phyloP scores from a whole-genome alignment of 2,329 filamentous ascomycete genomes.

The Arthrobotrys conoides region DNA sequence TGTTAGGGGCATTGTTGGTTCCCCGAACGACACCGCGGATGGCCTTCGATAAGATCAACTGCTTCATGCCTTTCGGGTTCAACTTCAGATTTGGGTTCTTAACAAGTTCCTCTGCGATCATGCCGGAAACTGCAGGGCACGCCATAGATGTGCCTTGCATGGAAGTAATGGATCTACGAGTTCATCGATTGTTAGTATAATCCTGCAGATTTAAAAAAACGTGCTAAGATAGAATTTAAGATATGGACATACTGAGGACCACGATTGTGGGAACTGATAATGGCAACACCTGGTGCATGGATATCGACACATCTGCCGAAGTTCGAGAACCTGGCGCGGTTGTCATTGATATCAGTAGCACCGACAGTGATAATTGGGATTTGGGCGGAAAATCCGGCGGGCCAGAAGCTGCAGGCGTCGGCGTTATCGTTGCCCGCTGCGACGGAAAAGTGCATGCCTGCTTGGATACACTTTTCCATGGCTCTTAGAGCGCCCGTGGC shows the following conservation, averaged over 20 bases:
- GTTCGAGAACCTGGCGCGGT: conserved; percentile 68
- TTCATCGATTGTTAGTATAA: conserved; percentile 1
- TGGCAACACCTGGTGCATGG: conserved; percentile 73
- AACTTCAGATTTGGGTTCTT: conserved; percentile 60
- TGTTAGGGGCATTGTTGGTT: conserved; percentile 45
- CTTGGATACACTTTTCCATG: conserved; percentile 69
- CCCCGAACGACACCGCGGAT: conserved; percentile 38
- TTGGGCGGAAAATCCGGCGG: conserved; percentile 67
- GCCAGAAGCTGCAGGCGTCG: conserved; percentile 64
- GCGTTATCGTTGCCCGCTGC: conserved; percentile 67
- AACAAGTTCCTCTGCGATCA: conserved; percentile 63
- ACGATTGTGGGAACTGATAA: conserved; percentile 70
- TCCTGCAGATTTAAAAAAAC: not conserved
- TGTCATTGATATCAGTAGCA: conserved; percentile 66
- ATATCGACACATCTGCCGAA: conserved; percentile 72
- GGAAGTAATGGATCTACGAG: conserved; percentile 69
- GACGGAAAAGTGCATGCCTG: conserved; percentile 67
- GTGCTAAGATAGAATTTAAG: not conserved
- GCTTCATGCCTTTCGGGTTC: conserved; percentile 62
- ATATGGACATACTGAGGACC: conserved; percentile 41
- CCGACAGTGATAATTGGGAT: conserved; percentile 68
- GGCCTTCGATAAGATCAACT: conserved; percentile 41
- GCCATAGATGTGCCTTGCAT: conserved; percentile 71
- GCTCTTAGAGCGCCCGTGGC: conserved; percentile 71
- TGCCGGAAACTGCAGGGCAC: conserved; percentile 67